Conservation (phyloP, 2,329 filamentous ascomycete genomes). For the Akanthomyces uredinophilus region DNA sequence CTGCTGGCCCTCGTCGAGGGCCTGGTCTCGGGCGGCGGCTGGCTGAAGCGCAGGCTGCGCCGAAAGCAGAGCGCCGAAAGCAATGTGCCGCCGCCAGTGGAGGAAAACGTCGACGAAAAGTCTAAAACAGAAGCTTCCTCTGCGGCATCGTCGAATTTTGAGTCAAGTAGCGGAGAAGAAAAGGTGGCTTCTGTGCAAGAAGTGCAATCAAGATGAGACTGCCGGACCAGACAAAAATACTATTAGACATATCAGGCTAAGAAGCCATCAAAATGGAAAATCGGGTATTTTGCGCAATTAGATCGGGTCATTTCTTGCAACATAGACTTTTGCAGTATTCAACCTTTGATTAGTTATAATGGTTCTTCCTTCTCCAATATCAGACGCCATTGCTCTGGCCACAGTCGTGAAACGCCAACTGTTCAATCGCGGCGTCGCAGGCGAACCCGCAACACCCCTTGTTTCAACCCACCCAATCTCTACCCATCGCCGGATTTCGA, state of each 20-base stretch:
- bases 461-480: constrained; percentile 17
- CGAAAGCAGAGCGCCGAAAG: neutral
- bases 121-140: too few species aligned
- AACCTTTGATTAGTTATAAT: neutral
- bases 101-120: neutral
- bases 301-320: neutral
- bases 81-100: neutral
- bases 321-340: neutral
- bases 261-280: neutral
- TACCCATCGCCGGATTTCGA: neutral
- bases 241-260: neutral
- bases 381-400: too few species aligned
- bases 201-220: neutral
- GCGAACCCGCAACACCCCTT: constrained; percentile 14
- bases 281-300: neutral
- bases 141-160: neutral
- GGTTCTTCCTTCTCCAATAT: neutral
- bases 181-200: neutral
- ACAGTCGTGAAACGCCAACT: constrained; percentile 6
- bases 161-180: neutral
- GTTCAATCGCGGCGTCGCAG: constrained; percentile 10
- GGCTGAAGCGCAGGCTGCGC: neutral
- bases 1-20: constrained; percentile 18
- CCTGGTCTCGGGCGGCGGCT: constrained; percentile 16
- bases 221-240: neutral